Evolutionary conservation across 2,329 filamentous ascomycete genomes (phyloP), one percentile per base, ranked within the genome.

Genomic region (Cladosporium velox): DNA sequence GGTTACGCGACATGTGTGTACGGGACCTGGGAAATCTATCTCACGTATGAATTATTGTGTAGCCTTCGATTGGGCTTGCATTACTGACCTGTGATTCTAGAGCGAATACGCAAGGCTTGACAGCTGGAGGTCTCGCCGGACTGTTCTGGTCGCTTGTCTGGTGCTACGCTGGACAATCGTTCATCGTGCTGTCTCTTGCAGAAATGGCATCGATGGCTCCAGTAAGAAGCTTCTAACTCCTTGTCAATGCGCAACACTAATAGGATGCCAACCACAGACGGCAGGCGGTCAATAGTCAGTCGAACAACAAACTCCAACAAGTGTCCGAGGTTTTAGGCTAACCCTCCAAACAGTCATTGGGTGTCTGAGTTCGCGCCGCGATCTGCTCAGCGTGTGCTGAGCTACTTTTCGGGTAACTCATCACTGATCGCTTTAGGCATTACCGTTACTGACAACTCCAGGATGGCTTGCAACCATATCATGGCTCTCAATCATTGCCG

Each of bases 1-100:
- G 80, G 80, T 10, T 84, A 85, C 67, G 79, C 79, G 18, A 82
- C 81, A 64, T 80, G 82, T 10, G 79, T 84, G 30, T 80, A 84
- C 68, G 81, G 81, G 51, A 85, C 83, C 0, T 86, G 82, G 84
- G 84, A 86, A 70, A 77, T 80, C 21, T 62, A 57, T 26, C 35
- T 64, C 24, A 64, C 61, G 61, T 64, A 26, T 21, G 61, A 15
- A 7, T 21, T 4, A 28, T 18, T 1, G 11, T 28, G 10, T 5
- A 26, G 8, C n/a, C 14, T 52, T 2, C 2, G 2, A 12, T 24
- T n/a, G 12, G 21, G 3, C 1, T 26, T 26, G 21, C 24, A 6
- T n/a, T 14, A 21, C 55, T 58, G 30, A 58, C 10, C 28, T 30
- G 15, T 14, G 11, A 18, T 0, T 64, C 72, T 11, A 69, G 70